phyloP scores from a whole-genome alignment of 768 basidiomycete genomes.

The Gymnopilus dilepis region DNA sequence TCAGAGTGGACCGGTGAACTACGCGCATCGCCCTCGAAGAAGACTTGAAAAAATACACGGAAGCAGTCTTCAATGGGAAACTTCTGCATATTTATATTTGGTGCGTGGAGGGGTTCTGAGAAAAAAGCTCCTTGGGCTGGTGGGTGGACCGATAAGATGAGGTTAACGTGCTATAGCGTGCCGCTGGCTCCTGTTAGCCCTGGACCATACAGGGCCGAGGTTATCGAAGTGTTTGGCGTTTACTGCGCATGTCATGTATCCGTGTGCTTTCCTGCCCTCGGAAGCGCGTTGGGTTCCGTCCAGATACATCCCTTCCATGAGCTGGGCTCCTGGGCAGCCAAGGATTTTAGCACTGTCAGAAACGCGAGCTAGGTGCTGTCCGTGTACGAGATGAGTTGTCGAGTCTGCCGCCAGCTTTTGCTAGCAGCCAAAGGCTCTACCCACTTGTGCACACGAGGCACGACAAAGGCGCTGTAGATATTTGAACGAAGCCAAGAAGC shows the following conservation, averaged over 20 bases:
- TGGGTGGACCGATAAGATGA: background rate
- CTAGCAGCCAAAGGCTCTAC: background rate
- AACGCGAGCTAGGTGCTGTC: background rate
- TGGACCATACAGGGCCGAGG: background rate
- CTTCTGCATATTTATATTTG: constrained; percentile 15
- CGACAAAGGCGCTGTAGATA: background rate
- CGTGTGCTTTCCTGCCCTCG: background rate
- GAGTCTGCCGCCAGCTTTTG: background rate
- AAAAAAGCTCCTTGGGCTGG: constrained; percentile 8
- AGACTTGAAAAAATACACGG: constrained; percentile 11
- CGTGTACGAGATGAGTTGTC: background rate
- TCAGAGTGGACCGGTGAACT: constrained; percentile 4
- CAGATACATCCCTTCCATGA: background rate
- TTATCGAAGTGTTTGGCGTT: background rate
- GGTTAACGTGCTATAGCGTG: background rate
- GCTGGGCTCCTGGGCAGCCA: background rate
- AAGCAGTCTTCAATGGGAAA: constrained; percentile 7
- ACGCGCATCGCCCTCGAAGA: constrained; percentile 11
- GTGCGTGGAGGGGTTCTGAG: constrained; percentile 12
- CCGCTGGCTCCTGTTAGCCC: background rate
- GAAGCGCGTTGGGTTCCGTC: background rate
- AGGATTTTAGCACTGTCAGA: background rate
- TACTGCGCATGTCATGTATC: background rate
- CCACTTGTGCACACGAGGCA: background rate
- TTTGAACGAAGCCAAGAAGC: background rate